Percentiles rank a stretch among this genome's conserved stretches.
phyloP scores from a whole-genome alignment of 148 eudicot species.

The Limonium bicolor region DNA sequence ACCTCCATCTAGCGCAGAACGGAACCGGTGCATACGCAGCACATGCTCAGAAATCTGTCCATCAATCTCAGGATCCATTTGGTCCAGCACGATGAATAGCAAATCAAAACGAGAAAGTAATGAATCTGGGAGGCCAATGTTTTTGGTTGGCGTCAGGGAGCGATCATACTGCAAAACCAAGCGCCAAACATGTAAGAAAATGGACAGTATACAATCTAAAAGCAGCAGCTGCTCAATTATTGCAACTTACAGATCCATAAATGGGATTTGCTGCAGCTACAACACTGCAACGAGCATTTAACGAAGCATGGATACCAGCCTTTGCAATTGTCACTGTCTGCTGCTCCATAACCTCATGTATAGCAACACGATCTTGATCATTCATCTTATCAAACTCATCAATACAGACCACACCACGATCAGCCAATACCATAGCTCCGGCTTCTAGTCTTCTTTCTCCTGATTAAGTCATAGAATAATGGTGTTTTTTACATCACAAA shows the following conservation, averaged over 20 bases:
- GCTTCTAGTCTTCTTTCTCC: constrained; percentile 99
- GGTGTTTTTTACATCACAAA: no score
- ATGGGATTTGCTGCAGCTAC: constrained; percentile 99
- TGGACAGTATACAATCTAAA: no score
- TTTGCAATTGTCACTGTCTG: constrained; percentile 99
- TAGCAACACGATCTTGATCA: constrained; percentile 97
- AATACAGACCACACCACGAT: constrained; percentile 95
- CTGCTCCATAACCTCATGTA: constrained; percentile 99
- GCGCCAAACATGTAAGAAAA: no score
- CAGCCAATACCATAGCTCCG: constrained; percentile 99
- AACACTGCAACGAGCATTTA: constrained; percentile 99
- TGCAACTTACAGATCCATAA: constrained; percentile 91
- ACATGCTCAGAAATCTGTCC: constrained; percentile 90
- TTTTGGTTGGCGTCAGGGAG: constrained; percentile 94
- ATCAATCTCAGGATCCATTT: constrained; percentile 98
- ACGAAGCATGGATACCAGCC: constrained; percentile 98
- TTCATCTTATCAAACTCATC: constrained; percentile 99
- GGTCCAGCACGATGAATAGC: constrained; percentile 92
- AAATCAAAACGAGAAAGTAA: constrained; percentile 97
- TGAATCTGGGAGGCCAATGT: constrained; percentile 95
- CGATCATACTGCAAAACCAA: constrained; percentile 71
- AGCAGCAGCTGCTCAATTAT: no score
- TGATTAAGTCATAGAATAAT: constrained; percentile 9
- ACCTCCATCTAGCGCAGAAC: constrained; percentile 88
- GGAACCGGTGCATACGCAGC: constrained; percentile 86